Conservation (phyloP, 2,329 filamentous ascomycete species). For the Neocatenulostroma microsporum region DNA sequence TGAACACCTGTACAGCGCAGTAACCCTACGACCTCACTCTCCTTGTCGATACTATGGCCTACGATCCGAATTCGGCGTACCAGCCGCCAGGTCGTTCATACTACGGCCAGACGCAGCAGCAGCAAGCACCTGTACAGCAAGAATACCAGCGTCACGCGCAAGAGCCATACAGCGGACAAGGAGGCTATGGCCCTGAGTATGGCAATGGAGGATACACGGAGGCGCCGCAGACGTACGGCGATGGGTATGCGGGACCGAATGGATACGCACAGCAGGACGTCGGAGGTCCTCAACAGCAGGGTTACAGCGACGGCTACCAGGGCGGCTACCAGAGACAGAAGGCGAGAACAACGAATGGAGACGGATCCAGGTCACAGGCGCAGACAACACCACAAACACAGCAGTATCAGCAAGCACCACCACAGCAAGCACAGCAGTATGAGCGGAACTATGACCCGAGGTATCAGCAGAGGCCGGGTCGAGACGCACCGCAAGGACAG, state of each 20-base stretch:
- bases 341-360: conserved; percentile 1
- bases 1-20: no score
- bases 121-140: conserved; percentile 5
- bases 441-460: conserved; percentile 22
- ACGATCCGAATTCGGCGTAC: conserved; percentile 14
- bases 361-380: background rate
- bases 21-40: no score
- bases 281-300: conserved; percentile 4
- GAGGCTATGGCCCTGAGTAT: no score
- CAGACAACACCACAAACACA: background rate
- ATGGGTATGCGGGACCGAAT: no score
- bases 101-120: conserved; percentile 11
- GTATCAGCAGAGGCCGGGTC: conserved; percentile 17
- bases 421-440: no score
- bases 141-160: no score
- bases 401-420: no score
- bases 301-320: conserved; percentile 20
- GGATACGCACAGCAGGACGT: no score
- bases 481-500: conserved; percentile 3
- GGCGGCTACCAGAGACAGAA: conserved; percentile 20
- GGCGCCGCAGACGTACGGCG: no score
- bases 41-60: no score
- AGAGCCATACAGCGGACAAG: no score
- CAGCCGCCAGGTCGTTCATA: conserved; percentile 15
- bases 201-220: no score